These are phyloP conservation scores for Pseudogymnoascus sp. DNA, from an alignment of 2,329 filamentous ascomycete species.

Conservation along the genomic window DNA sequence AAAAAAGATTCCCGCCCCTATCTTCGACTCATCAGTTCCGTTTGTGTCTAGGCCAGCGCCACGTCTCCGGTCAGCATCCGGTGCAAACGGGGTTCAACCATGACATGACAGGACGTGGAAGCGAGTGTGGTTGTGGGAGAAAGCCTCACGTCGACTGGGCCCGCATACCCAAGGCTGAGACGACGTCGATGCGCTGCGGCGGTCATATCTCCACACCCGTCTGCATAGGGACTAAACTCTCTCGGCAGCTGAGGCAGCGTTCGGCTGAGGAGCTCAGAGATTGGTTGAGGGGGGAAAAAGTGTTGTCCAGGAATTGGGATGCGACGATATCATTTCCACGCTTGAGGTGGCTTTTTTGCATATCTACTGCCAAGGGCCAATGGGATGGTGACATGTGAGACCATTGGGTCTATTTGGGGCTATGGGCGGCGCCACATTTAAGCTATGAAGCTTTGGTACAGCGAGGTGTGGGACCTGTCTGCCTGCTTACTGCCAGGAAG, in stretches of 20 bases:
- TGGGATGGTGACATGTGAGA: not conserved
- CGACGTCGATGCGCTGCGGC: not conserved
- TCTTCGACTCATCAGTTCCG: not conserved
- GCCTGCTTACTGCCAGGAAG: not conserved
- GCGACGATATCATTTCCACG: not conserved
- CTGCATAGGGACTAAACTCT: not conserved
- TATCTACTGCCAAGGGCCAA: not conserved
- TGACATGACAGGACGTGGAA: not conserved
- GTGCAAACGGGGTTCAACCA: conserved; percentile 1
- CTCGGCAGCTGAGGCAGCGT: conserved; percentile 5
- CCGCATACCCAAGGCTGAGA: not conserved
- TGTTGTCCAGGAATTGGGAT: conserved; percentile 4
- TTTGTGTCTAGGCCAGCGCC: not conserved
- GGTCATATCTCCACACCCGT: not conserved
- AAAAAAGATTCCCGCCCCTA: conserved; percentile 1
- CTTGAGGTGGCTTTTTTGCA: not conserved
- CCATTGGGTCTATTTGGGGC: not conserved
- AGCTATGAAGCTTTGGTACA: conserved; percentile 5
- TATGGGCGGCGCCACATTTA: not conserved
- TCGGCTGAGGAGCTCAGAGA: not conserved
- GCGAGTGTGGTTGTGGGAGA: not conserved
- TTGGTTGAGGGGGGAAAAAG: not conserved
- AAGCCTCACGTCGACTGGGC: not conserved
- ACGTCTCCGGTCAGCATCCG: not conserved
- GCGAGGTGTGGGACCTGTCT: not conserved